Percentiles rank a stretch among this genome's conserved stretches.
Evolutionary conservation across 768 basidiomycete species (phyloP).

Genomic region (Lactarius indigo): DNA sequence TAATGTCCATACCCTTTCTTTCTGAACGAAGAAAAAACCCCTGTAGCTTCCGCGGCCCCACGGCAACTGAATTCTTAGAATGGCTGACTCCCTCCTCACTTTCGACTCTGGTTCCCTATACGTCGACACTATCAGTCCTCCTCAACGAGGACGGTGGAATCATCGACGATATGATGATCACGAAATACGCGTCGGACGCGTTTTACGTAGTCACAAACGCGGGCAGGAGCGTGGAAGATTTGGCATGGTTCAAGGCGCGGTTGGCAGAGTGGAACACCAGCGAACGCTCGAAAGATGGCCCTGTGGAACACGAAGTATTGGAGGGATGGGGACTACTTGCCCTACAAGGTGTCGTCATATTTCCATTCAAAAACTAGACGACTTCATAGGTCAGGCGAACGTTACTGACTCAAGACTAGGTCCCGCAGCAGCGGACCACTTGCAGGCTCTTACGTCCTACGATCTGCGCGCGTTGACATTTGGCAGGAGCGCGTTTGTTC

Average conservation of each 20-base stretch:
- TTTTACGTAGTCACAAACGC: slow-evolving; percentile 98
- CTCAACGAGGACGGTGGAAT: slow-evolving; percentile 90
- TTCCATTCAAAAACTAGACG: not conserved
- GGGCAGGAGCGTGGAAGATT: slow-evolving; percentile 75
- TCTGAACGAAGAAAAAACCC: not conserved
- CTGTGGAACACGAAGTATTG: slow-evolving; percentile 77
- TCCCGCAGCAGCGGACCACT: slow-evolving; percentile 73
- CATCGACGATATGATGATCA: slow-evolving; percentile 93
- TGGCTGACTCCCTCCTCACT: slow-evolving; percentile 88
- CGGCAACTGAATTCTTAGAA: slow-evolving; percentile 78
- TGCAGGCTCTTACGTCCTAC: slow-evolving; percentile 72
- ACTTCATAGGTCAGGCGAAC: not conserved
- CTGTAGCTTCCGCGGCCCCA: slow-evolving; percentile 73
- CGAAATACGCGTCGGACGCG: slow-evolving; percentile 71
- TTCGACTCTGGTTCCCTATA: slow-evolving; percentile 58
- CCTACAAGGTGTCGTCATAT: slow-evolving; percentile 72
- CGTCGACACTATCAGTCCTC: slow-evolving; percentile 84
- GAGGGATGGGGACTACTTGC: slow-evolving; percentile 87
- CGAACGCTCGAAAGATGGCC: slow-evolving; percentile 45
- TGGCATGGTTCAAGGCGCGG: slow-evolving; percentile 68
- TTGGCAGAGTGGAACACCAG: slow-evolving; percentile 76
- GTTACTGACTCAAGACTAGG: slow-evolving; percentile 42
- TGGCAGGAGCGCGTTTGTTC: slow-evolving; percentile 77
- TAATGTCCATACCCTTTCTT: not conserved
- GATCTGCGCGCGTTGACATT: slow-evolving; percentile 77